Evolutionary conservation across 768 basidiomycete species (phyloP).

Genomic region (Boletus fagicola): DNA sequence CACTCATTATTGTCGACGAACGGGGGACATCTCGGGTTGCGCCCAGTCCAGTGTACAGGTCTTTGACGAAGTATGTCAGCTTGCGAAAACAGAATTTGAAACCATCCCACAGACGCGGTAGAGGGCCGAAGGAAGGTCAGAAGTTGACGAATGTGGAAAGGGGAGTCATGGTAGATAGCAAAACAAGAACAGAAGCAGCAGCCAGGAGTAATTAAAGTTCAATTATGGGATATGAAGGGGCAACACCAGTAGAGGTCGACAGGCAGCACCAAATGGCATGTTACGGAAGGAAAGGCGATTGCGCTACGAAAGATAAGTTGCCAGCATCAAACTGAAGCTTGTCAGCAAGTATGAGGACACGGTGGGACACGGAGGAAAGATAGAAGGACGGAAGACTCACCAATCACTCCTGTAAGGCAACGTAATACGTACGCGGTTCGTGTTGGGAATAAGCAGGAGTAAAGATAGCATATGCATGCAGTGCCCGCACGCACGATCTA

Average conservation of each 20-base stretch:
- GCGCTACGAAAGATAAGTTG: background rate
- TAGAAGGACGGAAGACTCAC: conserved; percentile 16
- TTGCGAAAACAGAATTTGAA: conserved; percentile 7
- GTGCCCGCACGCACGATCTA: conserved; percentile 16
- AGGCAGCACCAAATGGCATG: conserved; percentile 12
- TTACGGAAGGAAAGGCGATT: conserved; percentile 1
- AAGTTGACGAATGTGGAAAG: conserved; percentile 10
- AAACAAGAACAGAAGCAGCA: conserved; percentile 1
- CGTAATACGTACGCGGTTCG: conserved; percentile 21
- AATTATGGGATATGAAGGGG: conserved; percentile 28
- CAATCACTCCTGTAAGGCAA: conserved; percentile 17
- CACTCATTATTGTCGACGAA: conserved; percentile 1
- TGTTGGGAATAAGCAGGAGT: conserved; percentile 19
- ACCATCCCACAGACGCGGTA: conserved; percentile 4
- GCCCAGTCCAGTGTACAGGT: background rate
- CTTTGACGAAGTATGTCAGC: background rate
- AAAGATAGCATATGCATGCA: conserved; percentile 26
- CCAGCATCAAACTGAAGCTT: conserved; percentile 22
- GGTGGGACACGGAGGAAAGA: background rate
- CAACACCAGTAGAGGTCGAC: conserved; percentile 7
- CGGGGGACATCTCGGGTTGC: background rate
- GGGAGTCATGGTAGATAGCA: background rate
- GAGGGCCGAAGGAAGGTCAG: background rate
- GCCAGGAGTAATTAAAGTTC: conserved; percentile 21
- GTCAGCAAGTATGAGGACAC: conserved; percentile 6